Conservation (phyloP, 805 yeast species). For the Schwanniomyces yamadae region DNA sequence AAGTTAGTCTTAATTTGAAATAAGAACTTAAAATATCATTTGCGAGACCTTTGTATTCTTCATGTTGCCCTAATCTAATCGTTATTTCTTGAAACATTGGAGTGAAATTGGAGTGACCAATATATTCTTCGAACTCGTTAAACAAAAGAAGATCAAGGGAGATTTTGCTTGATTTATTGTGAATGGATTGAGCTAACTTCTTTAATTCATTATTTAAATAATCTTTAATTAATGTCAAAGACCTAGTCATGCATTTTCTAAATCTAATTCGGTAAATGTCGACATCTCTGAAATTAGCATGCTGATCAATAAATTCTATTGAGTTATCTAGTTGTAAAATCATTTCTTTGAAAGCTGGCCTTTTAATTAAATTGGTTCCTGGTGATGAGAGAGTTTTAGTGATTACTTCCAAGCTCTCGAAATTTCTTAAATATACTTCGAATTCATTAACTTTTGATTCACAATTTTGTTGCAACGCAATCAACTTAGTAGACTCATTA, state of each 20-base stretch:
- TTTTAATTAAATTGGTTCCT: constrained; percentile 64
- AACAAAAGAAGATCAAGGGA: constrained; percentile 65
- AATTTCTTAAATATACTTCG: constrained; percentile 50
- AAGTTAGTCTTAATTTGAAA: constrained; percentile 52
- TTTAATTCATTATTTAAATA: constrained; percentile 52
- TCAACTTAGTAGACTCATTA: constrained; percentile 49
- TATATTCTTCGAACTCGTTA: constrained; percentile 50
- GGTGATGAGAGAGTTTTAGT: constrained; percentile 64
- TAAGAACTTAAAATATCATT: constrained; percentile 66
- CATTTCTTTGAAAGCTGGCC: constrained; percentile 40
- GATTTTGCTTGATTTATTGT: constrained; percentile 19
- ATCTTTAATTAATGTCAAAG: constrained; percentile 71
- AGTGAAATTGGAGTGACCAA: constrained; percentile 23
- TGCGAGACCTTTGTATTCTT: constrained; percentile 64
- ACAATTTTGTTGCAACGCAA: constrained; percentile 46
- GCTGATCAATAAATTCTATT: constrained; percentile 51
- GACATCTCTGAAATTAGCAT: constrained; percentile 58
- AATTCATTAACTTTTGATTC: constrained; percentile 45
- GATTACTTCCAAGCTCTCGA: constrained; percentile 69
- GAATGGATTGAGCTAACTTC: constrained; percentile 22
- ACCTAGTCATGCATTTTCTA: constrained; percentile 79
- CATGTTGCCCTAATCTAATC: constrained; percentile 35
- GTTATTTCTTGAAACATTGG: constrained; percentile 36
- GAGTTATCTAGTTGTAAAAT: constrained; percentile 65
- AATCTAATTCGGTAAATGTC: constrained; percentile 70